A percentile compares a stretch with the other conserved stretches of the same genome.
Evolutionary conservation across 2,329 filamentous ascomycete species (phyloP).

Genomic region (Thelonectria blattea): DNA sequence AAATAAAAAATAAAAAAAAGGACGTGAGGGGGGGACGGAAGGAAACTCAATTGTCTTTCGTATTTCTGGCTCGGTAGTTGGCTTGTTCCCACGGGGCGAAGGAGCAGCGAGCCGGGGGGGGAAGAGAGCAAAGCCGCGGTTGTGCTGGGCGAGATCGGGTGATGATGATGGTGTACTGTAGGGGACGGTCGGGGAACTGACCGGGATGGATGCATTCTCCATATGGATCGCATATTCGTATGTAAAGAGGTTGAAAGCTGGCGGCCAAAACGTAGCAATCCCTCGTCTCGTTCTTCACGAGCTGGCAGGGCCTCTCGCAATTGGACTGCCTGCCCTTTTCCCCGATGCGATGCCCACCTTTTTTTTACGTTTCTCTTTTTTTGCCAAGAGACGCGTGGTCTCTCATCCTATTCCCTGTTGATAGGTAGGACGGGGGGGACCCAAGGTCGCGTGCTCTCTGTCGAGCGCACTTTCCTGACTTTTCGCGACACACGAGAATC

Average conservation of each 20-base stretch:
- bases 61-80: conserved; percentile 9
- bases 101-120: too few relatives aligned
- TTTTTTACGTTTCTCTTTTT: background rate
- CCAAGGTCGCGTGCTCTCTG: background rate
- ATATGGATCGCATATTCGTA: too few relatives aligned
- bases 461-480: background rate
- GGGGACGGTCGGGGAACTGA: background rate
- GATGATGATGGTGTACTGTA: background rate
- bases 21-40: background rate
- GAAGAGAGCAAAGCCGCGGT: background rate
- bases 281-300: background rate
- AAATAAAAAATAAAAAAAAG: too few relatives aligned
- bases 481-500: background rate
- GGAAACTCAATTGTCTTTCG: background rate
- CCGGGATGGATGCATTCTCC: background rate
- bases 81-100: background rate
- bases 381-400: conserved; percentile 10
- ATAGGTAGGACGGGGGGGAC: background rate
- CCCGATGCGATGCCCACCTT: conserved; percentile 19
- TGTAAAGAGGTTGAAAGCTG: too few relatives aligned
- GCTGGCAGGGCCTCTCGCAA: conserved; percentile 14
- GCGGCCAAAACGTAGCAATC: background rate
- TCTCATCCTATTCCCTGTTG: background rate
- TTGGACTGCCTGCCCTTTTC: conserved; percentile 32
- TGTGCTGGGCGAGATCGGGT: background rate